Evolutionary conservation across 768 basidiomycete species (phyloP), one percentile per base, ranked within the genome.

Genomic region (Nidula microcarpa): DNA sequence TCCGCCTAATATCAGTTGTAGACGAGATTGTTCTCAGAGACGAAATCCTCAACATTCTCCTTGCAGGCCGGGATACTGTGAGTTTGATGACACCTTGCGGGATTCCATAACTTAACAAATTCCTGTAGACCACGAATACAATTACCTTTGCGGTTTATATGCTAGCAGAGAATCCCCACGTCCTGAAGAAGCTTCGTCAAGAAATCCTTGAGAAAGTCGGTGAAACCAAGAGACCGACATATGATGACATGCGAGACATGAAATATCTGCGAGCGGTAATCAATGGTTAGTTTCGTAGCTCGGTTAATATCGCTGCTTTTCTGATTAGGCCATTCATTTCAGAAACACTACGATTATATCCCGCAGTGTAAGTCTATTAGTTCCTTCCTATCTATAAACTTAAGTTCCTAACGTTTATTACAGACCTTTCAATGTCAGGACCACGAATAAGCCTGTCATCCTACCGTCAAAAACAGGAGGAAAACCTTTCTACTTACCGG

Each of bases 211-310:
- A 65, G 8, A 65, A 68, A 10, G 71, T 84, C n/a, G 82, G 83
- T 0, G 62, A 68, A 5, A 65, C 59, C 2, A 62, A 71, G 7
- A 55, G 72, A 2, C 84, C 84, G 0, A 78, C 80, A 1, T 79
- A 78, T 57, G 81, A 82, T 41, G 76, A 81, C 46, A 72, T 85
- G 55, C 69, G 78, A 36, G 73, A 76, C 11, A 78, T 85, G 80
- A 82, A 81, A 54, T 86, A 79, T 57, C 64, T 85, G 53, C 63
- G 81, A 39, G 82, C 82, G 3, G 73, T 82, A 52, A 73, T 84
- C 50, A 84, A 85, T 61, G 76, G 73, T 80, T 18, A 11, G 72
- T 51, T 7, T 32, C 32, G 47, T 23, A 23, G 23, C 23, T 23
- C 23, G 23, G 4, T 23, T 23, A 23, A 23, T 23, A 23, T 23